These are phyloP conservation scores for Lunasporangiospora selenospora DNA, from an alignment of 192 early-diverging fungal species.

Conservation along the genomic window DNA sequence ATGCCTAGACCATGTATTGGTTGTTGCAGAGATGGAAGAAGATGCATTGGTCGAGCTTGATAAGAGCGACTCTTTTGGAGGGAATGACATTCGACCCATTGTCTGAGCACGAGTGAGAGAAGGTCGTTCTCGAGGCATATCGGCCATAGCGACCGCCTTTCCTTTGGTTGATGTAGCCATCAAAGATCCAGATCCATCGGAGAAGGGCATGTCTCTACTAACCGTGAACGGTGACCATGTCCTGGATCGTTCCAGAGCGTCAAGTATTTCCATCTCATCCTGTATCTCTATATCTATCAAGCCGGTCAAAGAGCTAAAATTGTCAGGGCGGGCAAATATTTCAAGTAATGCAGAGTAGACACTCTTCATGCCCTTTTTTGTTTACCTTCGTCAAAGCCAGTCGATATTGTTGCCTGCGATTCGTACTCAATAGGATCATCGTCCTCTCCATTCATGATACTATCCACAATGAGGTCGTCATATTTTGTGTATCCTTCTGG, in stretches of 20 bases:
- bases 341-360: no score
- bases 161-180: not conserved
- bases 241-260: slow-evolving; percentile 21
- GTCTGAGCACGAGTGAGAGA: slow-evolving; percentile 23
- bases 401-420: no score
- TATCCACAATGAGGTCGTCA: slow-evolving; percentile 22
- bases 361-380: no score
- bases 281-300: slow-evolving; percentile 8
- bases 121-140: slow-evolving; percentile 2
- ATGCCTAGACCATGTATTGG: slow-evolving; percentile 7
- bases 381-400: no score
- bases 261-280: slow-evolving; percentile 19
- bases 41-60: no score
- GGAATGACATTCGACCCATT: not conserved
- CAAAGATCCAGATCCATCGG: not conserved
- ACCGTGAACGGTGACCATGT: slow-evolving; percentile 36
- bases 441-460: slow-evolving; percentile 27
- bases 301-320: no score
- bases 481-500: not conserved
- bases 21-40: no score
- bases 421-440: no score
- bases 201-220: no score
- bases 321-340: no score
- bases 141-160: no score
- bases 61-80: slow-evolving; percentile 5